These are phyloP conservation scores for Anastatica hierochuntica DNA, from an alignment of 345 rosid genomes.

Conservation along the genomic window DNA sequence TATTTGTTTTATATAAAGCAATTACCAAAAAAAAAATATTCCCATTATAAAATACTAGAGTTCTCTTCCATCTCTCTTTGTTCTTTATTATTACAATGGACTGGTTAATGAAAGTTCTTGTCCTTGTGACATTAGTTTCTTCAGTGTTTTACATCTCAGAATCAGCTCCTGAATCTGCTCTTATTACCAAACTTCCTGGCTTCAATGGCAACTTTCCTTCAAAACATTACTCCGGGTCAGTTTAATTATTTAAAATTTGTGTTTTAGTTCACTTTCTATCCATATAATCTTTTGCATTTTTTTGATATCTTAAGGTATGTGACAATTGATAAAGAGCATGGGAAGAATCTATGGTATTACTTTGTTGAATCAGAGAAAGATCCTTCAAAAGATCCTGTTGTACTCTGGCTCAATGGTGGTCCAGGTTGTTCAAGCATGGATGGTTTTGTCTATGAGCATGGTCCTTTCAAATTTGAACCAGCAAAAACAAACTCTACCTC, in stretches of 20 bases:
- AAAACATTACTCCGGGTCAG: conserved; percentile 77
- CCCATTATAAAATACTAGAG: too few relatives aligned
- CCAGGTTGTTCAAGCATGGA: conserved; percentile 99
- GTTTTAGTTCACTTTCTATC: too few relatives aligned
- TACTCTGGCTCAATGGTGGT: conserved; percentile 95
- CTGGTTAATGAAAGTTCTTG: background rate
- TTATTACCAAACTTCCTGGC: conserved; percentile 62
- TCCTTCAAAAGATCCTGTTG: conserved; percentile 64
- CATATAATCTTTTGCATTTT: too few relatives aligned
- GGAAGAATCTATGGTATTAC: conserved; percentile 68
- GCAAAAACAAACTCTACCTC: conserved; percentile 25
- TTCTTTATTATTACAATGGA: conserved; percentile 3
- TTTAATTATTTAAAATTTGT: background rate
- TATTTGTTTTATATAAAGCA: conserved; percentile 2
- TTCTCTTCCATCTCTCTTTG: background rate
- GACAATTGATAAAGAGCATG: conserved; percentile 43
- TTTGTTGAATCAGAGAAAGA: conserved; percentile 64
- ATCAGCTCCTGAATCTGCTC: conserved; percentile 55
- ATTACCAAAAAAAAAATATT: background rate
- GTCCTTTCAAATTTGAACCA: conserved; percentile 72
- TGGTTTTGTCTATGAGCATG: conserved; percentile 82
- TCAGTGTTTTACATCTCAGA: conserved; percentile 11
- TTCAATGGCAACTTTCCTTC: conserved; percentile 57
- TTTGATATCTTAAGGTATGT: conserved; percentile 62
- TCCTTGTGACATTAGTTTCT: conserved; percentile 4